phyloP scores from a whole-genome alignment of 2,329 filamentous ascomycete species.

The Sclerotinia spermophila region DNA sequence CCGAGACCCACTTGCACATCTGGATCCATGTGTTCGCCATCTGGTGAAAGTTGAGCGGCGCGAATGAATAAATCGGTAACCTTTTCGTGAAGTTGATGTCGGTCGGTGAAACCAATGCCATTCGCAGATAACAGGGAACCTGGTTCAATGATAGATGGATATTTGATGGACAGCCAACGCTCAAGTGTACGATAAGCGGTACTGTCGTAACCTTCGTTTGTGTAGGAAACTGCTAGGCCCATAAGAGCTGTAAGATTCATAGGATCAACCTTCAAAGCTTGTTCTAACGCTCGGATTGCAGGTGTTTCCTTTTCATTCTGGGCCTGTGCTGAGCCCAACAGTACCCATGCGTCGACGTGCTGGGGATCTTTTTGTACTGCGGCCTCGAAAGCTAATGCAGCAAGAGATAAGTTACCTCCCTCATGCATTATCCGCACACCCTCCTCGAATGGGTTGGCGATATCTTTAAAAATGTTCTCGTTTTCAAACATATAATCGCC shows the following conservation, averaged over 20 bases:
- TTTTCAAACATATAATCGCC: constrained; percentile 94
- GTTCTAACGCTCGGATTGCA: constrained; percentile 88
- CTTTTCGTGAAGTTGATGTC: constrained; percentile 81
- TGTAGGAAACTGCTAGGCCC: constrained; percentile 94
- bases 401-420: constrained; percentile 89
- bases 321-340: constrained; percentile 86
- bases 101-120: constrained; percentile 94
- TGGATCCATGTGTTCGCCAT: constrained; percentile 94
- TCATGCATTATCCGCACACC: constrained; percentile 90
- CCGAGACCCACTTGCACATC: constrained; percentile 97
- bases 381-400: constrained; percentile 91
- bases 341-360: constrained; percentile 90
- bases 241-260: constrained; percentile 86
- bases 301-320: constrained; percentile 99
- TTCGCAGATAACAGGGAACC: constrained; percentile 64
- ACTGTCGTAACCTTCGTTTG: constrained; percentile 97
- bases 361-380: constrained; percentile 85
- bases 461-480: constrained; percentile 81
- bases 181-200: constrained; percentile 95
- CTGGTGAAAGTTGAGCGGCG: constrained; percentile 86
- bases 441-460: constrained; percentile 84
- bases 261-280: constrained; percentile 82
- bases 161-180: constrained; percentile 94
- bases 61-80: constrained; percentile 88
- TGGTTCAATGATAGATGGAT: constrained; percentile 74